Percentiles rank a stretch among this genome's conserved stretches.
Conservation (phyloP, 495 filamentous ascomycete genomes). For the Letharia lupina region DNA sequence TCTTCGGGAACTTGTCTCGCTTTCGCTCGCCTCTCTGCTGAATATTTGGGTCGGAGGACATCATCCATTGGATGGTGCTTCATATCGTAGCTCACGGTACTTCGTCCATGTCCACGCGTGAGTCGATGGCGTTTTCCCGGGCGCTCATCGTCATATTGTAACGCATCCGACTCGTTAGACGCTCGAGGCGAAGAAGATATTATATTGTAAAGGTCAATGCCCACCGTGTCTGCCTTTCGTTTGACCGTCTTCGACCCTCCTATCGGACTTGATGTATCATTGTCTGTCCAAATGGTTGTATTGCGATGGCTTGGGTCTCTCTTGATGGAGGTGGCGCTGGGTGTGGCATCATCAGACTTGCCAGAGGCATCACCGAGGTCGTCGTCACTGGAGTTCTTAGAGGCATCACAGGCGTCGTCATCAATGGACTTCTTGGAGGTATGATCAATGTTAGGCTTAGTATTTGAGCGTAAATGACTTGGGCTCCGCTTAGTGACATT, state of each 20-base stretch:
- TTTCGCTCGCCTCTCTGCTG: constrained; percentile 11
- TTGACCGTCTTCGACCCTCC: not conserved
- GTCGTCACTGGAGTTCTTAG: not conserved
- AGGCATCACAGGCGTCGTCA: not conserved
- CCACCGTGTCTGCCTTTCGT: not conserved
- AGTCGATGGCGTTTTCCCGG: constrained; percentile 2
- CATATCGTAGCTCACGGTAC: constrained; percentile 25
- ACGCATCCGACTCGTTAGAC: not conserved
- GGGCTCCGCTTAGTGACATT: not conserved
- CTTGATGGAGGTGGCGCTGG: not conserved
- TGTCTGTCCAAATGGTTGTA: not conserved
- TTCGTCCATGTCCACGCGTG: not conserved
- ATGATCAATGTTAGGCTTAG: not conserved
- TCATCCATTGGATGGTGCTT: constrained; percentile 34
- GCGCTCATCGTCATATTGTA: not conserved
- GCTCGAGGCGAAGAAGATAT: not conserved
- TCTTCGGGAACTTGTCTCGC: not conserved
- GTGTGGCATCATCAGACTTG: not conserved
- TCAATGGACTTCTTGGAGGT: not conserved
- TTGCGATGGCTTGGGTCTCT: not conserved
- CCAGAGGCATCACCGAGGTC: not conserved
- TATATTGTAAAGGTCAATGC: not conserved
- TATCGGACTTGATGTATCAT: not conserved
- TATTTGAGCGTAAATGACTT: not conserved
- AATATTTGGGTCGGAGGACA: constrained; percentile 20